phyloP scores from a whole-genome alignment of 345 rosid species.

The Pseudoturritis turrita region DNA sequence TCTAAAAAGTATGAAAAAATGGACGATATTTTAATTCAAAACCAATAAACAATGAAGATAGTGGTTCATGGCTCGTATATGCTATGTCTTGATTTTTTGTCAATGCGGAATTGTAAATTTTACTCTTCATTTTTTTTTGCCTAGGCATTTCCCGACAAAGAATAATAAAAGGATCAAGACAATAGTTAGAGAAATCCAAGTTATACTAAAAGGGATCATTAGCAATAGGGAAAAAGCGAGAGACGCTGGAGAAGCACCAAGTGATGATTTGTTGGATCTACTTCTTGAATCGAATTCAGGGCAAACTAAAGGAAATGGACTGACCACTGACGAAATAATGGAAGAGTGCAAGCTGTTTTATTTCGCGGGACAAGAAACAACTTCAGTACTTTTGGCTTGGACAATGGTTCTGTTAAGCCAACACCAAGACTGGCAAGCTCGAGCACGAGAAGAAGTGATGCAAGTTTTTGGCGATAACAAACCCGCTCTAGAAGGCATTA shows the following conservation, averaged over 20 bases:
- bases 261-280: constrained; percentile 38
- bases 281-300: constrained; percentile 44
- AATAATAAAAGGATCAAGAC: constrained; percentile 38
- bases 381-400: constrained; percentile 53
- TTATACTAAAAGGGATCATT: constrained; percentile 35
- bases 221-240: constrained; percentile 35
- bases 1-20: background rate
- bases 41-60: background rate
- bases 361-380: constrained; percentile 64
- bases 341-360: constrained; percentile 68
- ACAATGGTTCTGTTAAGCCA: constrained; percentile 45
- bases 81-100: too few species aligned
- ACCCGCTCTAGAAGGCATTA: constrained; percentile 29
- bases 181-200: constrained; percentile 28
- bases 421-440: constrained; percentile 56
- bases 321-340: constrained; percentile 45
- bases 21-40: background rate
- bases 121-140: background rate
- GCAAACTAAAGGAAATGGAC: constrained; percentile 30
- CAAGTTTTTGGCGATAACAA: constrained; percentile 38
- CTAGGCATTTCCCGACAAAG: constrained; percentile 46
- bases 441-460: constrained; percentile 54
- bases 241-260: constrained; percentile 28
- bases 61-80: background rate
- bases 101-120: background rate